Base-by-base conservation (phyloP, 2,329 filamentous ascomycete genomes). In the Xylaria arbuscula region DNA sequence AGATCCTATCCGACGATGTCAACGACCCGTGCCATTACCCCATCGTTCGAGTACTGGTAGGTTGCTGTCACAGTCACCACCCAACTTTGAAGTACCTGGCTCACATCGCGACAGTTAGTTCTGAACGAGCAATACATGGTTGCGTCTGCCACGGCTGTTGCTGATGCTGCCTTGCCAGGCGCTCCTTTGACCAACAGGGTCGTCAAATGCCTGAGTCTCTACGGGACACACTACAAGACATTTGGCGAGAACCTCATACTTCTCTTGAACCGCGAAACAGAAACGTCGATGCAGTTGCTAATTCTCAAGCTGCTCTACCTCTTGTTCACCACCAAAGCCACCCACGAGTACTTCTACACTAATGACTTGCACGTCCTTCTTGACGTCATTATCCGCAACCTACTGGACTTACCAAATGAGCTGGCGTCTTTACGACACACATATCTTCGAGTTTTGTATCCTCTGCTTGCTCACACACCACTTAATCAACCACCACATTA, bases 91-190 rank as follows among this genome's bases (percentile, higher is more conserved):
- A 22, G 32, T 32, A 10, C 48, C 48, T 53, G 40, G 48, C 66
- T 65, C 66, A 66, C n/a, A 57, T 51, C 34, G 17, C 9, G 56
- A 59, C 72, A 97, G 93, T 88, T 99, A 74, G 94, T 98, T 34
- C 83, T 99, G 72, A 99, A 99, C 80, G 96, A 99, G 80, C 96
- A 99, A 81, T 99, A 98, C 81, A 97, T 99, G 92, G 90, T 98
- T 64, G 85, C 89, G 22, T 88, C 84, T 74, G 92, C 86, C 68
- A 87, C 85, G 36, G 79, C 83, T 3, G 81, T 81, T 22, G 77
- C 78, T 40, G 81, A 84, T 45, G 77, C 83, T 17, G 76, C 76
- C 48, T 80, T 78, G 28, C 78, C 79, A 13, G 71, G 83, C 10
- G 80, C 83, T 28, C 87, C 88, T 4, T 81, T 97, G 65, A 98